A percentile compares a stretch with the other conserved stretches of the same genome.
phyloP scores from a whole-genome alignment of 345 rosid genomes.

The Gossypioides kirkii region DNA sequence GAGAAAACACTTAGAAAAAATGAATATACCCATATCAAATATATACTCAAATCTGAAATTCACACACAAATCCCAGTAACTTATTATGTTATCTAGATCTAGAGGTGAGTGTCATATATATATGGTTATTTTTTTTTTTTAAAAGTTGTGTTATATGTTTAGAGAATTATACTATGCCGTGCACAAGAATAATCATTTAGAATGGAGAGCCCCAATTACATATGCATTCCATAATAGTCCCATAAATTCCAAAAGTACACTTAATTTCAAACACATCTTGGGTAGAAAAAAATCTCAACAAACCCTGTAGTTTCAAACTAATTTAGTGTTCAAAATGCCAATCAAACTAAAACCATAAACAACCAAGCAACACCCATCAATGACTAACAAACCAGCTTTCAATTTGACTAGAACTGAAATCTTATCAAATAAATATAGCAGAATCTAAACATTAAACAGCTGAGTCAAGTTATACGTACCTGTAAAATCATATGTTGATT shows the following conservation, averaged over 20 bases:
- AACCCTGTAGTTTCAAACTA: not conserved
- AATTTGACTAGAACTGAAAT: not conserved
- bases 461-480: slow-evolving; percentile 21
- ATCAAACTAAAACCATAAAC: not conserved
- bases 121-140: not conserved
- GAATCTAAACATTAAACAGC: not conserved
- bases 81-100: not conserved
- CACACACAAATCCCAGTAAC: not conserved
- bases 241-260: not conserved
- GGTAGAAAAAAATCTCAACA: slow-evolving; percentile 1
- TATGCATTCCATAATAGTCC: not conserved
- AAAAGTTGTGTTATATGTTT: not conserved
- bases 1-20: not conserved
- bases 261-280: not conserved
- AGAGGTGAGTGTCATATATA: not conserved
- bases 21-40: not conserved
- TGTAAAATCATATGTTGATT: slow-evolving; percentile 31
- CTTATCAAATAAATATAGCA: not conserved
- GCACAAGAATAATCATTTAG: too few relatives aligned
- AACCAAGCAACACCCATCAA: not conserved
- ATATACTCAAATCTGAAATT: not conserved
- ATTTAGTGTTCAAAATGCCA: not conserved
- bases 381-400: not conserved
- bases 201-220: not conserved
- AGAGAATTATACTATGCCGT: not conserved